Evolutionary conservation across 495 filamentous ascomycete genomes (phyloP).

Genomic region (Astrothelium subdiscretum): DNA sequence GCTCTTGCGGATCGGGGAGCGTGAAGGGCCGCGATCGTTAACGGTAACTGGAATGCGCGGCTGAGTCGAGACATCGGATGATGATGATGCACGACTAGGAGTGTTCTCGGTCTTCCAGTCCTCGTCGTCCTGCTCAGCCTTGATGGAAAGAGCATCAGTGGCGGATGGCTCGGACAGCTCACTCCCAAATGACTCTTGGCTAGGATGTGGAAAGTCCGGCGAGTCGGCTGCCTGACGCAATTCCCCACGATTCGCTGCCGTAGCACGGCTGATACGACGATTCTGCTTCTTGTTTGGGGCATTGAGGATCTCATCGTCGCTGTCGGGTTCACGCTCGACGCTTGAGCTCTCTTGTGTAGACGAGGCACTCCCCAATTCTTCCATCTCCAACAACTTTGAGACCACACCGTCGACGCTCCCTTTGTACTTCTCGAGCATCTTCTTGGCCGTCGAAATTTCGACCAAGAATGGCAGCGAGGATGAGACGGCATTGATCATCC

Average conservation of each 20-base stretch:
- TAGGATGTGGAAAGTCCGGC: background rate
- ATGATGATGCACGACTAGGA: background rate
- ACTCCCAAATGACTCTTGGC: conserved; percentile 17
- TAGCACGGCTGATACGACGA: conserved; percentile 29
- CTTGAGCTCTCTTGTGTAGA: conserved; percentile 32
- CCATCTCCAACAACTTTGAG: conserved; percentile 43
- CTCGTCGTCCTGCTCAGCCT: background rate
- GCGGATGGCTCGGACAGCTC: conserved; percentile 9
- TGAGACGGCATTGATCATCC: conserved; percentile 51
- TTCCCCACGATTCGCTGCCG: background rate
- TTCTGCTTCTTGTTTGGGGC: conserved; percentile 41
- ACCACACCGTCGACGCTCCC: conserved; percentile 52
- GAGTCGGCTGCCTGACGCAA: background rate
- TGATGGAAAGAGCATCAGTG: background rate
- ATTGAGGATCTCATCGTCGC: conserved; percentile 30
- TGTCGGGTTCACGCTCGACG: conserved; percentile 37
- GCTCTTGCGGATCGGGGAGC: background rate
- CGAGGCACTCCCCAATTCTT: conserved; percentile 30
- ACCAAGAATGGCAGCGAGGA: conserved; percentile 45
- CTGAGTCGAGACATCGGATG: background rate
- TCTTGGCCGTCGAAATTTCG: conserved; percentile 42
- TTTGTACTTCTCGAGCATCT: conserved; percentile 46
- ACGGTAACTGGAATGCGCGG: background rate
- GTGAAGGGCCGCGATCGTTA: background rate
- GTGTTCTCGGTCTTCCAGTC: background rate